Evolutionary conservation across 176 grass and related monocot genomes (phyloP), one percentile per base, ranked within the genome.

Genomic region (Bonia amplexicaulis): DNA sequence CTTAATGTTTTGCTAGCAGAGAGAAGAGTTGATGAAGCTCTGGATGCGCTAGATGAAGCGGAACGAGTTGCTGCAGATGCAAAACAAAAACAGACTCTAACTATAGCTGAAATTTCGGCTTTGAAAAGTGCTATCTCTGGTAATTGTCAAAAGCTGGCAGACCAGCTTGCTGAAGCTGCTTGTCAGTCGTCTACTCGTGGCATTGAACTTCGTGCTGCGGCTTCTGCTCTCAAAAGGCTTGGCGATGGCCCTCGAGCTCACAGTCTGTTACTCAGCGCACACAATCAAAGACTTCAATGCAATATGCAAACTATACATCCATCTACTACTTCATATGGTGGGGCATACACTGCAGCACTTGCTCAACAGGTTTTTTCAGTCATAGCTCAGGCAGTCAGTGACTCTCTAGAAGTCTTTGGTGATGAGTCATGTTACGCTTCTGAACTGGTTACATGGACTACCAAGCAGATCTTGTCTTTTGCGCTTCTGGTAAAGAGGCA

Each of bases 251-350:
- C 96, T 70, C 91, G 93, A 79, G 96, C 96, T 71, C 93, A 95
- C 73, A 94, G 89, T 73, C 85, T 98, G 44, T 84, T 98, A 78
- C 86, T 98, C 46, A 92, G 71, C 76, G 93, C 96, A 74, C 96
- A 98, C 84, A 89, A 79, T 87, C 93, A 95, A 84, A 95, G 90
- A 82, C 96, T 98, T 85, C 93, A 95, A 84, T 94, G 92, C 68
- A 98, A 94, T 49, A 90, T 98, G 90, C 96, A 98, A 85, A 93
- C 66, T 57, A 96, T 98, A 85, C 93, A 98, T 87, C 93, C 96
- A 25, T 90, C 93, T 33, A 95, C 83, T 79, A 98, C 96, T 78
- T 98, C 96, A 35, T 96, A 96, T 52, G 96, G 96, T 82, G 96
- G 93, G 41, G 91, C 90, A 77, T 96, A 98, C 62, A 98, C 96